Base-by-base conservation (phyloP, 768 basidiomycete species). In the Agaricus blazei region DNA sequence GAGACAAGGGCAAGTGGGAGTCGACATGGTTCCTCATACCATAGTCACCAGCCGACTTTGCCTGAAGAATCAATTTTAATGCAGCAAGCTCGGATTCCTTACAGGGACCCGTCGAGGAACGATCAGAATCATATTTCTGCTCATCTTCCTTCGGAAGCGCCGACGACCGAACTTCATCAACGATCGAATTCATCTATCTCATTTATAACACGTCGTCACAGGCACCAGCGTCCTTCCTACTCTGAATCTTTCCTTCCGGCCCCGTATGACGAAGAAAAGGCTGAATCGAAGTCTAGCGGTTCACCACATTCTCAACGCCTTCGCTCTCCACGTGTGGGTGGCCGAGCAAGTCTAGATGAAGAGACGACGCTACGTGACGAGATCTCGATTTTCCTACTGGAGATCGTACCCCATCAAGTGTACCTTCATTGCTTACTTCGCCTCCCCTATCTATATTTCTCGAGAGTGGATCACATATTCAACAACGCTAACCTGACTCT, bases 391-490 rank as follows among this genome's bases (percentile, higher is more conserved):
- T 48, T 75, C 60, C 34, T 63, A n/a, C 51, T 57, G 51, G 63
- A 62, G 5, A 48, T 72, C 42, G 62, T 79, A 5, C 76, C 67
- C 0, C 59, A 65, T 3, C 59, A 70, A 46, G 29, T 70, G 2
- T 72, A 72, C 58, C 61, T 71, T 4, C 60, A 67, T 49, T n/a
- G 70, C 14, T 74, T 87, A 1, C 70, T 88, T 9, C 75, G 79
- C 12, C 71, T 87, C 7, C 86, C 86, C 0, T 74, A 79, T 5
- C 64, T 87, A 15, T 88, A 88, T 63, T 85, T 85, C 65, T 78
- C 81, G 3, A 76, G 87, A 1, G 85, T 88, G 9, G 76, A 80
- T 2, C 73, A 79, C 27, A 75, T 87, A 34, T 87, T 86, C 50
- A 78, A 82, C 57, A 82, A 84, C 45, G 84, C 84, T 1, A 77